phyloP scores from a whole-genome alignment of 768 basidiomycete genomes.

The Pleurotus pulmonarius region DNA sequence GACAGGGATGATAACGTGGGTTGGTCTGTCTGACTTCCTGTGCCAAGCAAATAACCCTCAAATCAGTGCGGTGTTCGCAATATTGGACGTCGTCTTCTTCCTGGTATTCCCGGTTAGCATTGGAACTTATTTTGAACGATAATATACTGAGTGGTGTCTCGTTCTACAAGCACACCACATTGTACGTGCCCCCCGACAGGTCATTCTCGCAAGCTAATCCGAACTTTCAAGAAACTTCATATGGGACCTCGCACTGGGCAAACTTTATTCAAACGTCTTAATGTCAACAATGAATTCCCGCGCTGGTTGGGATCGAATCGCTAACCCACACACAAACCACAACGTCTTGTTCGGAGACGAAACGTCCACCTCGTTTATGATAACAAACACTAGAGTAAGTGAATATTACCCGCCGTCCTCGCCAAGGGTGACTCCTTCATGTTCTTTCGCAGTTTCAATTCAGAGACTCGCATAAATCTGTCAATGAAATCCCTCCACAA shows the following conservation, averaged over 20 bases:
- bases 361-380: neutral
- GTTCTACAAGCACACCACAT: constrained; percentile 2
- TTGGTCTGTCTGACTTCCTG: neutral
- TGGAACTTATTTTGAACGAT: neutral
- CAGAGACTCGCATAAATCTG: neutral
- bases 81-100: constrained; percentile 27
- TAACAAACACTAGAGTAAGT: neutral
- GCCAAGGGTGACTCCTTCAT: neutral
- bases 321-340: neutral
- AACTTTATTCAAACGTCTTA: constrained; percentile 6
- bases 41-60: neutral
- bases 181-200: neutral
- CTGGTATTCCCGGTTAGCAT: constrained; percentile 17
- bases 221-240: constrained; percentile 4
- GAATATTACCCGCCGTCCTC: neutral
- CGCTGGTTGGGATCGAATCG: neutral
- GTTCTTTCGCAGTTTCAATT: neutral
- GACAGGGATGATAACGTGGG: constrained; percentile 22
- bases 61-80: constrained; percentile 18
- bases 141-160: neutral
- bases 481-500: neutral
- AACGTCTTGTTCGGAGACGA: constrained; percentile 1
- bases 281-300: constrained; percentile 7
- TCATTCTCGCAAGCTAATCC: neutral
- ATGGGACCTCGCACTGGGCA: constrained; percentile 6